A percentile compares a stretch with the other conserved stretches of the same genome.
These are phyloP conservation scores for Plasmodium coatneyi DNA, from an alignment of 169 alveolate species.

Conservation along the genomic window DNA sequence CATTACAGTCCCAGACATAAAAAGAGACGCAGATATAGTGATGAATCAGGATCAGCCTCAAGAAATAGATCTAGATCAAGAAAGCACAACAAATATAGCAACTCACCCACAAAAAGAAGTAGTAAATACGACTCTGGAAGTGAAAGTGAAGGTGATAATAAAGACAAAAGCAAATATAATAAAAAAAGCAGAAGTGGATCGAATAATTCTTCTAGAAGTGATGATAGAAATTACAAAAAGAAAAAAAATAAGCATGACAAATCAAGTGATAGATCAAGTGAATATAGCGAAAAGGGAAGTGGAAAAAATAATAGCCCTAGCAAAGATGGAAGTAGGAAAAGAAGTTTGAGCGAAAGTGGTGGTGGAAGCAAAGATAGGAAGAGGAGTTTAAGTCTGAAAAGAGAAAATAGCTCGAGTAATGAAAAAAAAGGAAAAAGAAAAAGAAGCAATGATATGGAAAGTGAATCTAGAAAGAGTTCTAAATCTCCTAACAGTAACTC, in stretches of 20 bases:
- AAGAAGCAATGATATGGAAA: slow-evolving; percentile 15
- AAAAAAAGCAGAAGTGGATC: slow-evolving; percentile 32
- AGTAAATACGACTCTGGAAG: slow-evolving; percentile 39
- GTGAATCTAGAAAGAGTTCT: slow-evolving; percentile 30
- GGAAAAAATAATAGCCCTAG: slow-evolving; percentile 42
- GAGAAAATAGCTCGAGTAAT: slow-evolving; percentile 41
- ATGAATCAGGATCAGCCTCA: slow-evolving; percentile 51
- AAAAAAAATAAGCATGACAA: slow-evolving; percentile 35
- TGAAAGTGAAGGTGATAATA: slow-evolving; percentile 40
- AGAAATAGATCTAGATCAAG: slow-evolving; percentile 55
- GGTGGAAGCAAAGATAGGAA: background rate
- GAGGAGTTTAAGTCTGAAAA: slow-evolving; percentile 28
- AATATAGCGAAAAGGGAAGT: slow-evolving; percentile 28
- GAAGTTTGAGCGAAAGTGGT: slow-evolving; percentile 44
- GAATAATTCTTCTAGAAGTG: slow-evolving; percentile 42
- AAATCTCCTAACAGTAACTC: slow-evolving; percentile 25
- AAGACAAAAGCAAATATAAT: slow-evolving; percentile 37
- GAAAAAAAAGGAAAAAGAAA: slow-evolving; percentile 23
- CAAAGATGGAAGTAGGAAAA: slow-evolving; percentile 33
- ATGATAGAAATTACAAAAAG: slow-evolving; percentile 48
- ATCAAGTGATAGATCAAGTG: slow-evolving; percentile 59
- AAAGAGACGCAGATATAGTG: slow-evolving; percentile 66
- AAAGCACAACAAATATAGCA: slow-evolving; percentile 45
- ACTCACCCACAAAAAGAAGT: slow-evolving; percentile 34
- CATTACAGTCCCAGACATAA: slow-evolving; percentile 56